Percentiles rank a stretch among this genome's conserved stretches.
Evolutionary conservation across 495 filamentous ascomycete species (phyloP).

Genomic region (Chaetomium cochliodes): DNA sequence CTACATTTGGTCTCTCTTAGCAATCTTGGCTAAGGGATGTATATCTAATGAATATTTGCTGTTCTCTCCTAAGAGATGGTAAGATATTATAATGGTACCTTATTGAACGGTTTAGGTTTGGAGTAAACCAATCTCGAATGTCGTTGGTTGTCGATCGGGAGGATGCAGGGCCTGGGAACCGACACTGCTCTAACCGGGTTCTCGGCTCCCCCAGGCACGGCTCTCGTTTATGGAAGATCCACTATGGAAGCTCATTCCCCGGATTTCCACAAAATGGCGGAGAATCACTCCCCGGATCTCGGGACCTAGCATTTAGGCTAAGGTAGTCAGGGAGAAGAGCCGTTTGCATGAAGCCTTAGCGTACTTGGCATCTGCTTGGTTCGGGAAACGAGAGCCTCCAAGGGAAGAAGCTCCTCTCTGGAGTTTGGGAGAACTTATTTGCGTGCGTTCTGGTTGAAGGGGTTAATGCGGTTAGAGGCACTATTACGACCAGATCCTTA

Average conservation of each 20-base stretch:
- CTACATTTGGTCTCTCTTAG: neutral
- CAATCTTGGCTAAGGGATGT: neutral
- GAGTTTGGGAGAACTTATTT: too few species aligned
- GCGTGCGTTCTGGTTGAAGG: too few species aligned
- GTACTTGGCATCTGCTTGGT: too few species aligned
- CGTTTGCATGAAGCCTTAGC: neutral
- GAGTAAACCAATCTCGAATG: neutral
- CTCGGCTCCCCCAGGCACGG: neutral
- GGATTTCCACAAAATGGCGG: slow-evolving; percentile 14
- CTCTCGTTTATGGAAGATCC: neutral
- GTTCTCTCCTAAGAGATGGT: too few species aligned
- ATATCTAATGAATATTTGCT: too few species aligned
- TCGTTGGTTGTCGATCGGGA: neutral
- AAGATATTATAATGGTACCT: too few species aligned
- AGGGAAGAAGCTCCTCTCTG: too few species aligned
- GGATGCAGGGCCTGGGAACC: neutral
- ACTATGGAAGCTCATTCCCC: slow-evolving; percentile 16
- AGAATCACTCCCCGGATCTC: slow-evolving; percentile 15
- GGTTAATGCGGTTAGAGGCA: too few species aligned
- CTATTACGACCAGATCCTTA: too few species aligned
- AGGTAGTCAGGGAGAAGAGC: neutral
- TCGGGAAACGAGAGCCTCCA: too few species aligned
- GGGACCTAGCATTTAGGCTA: slow-evolving; percentile 7
- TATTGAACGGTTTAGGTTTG: too few species aligned
- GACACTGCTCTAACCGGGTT: neutral